These are phyloP conservation scores for Pseudogymnoascus sp. DNA, from an alignment of 2,329 filamentous ascomycete species.

Conservation along the genomic window DNA sequence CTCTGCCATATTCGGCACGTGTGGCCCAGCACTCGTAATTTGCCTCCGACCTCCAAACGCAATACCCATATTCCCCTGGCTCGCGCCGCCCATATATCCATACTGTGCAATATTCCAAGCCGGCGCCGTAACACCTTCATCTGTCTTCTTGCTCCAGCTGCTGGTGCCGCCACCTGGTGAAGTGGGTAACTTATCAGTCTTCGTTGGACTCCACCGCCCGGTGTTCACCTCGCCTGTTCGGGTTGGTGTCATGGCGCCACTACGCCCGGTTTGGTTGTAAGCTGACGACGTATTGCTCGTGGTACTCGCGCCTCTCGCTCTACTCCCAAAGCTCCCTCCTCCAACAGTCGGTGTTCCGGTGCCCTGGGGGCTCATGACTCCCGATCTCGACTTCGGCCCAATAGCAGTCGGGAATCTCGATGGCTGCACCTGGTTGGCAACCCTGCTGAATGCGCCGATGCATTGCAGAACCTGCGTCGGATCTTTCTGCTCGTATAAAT, in stretches of 20 bases:
- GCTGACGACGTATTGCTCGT: slow-evolving; percentile 52
- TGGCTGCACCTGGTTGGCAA: slow-evolving; percentile 69
- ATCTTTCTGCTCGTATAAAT: slow-evolving; percentile 92
- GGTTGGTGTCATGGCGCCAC: slow-evolving; percentile 31
- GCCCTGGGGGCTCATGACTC: slow-evolving; percentile 56
- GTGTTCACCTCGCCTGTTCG: slow-evolving; percentile 36
- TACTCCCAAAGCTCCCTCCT: slow-evolving; percentile 33
- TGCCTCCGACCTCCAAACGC: slow-evolving; percentile 86
- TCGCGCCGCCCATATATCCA: slow-evolving; percentile 95
- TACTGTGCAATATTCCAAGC: slow-evolving; percentile 99
- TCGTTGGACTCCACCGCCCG: slow-evolving; percentile 56
- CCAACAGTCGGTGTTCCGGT: slow-evolving; percentile 51
- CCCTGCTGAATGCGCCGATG: slow-evolving; percentile 81
- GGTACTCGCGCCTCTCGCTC: slow-evolving; percentile 45
- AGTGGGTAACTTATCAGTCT: slow-evolving; percentile 45
- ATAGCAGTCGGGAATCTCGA: slow-evolving; percentile 67
- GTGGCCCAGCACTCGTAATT: slow-evolving; percentile 76
- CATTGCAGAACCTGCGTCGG: slow-evolving; percentile 94
- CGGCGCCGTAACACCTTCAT: slow-evolving; percentile 73
- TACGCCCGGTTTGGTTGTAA: slow-evolving; percentile 37
- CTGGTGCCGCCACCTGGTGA: slow-evolving; percentile 54
- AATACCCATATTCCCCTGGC: slow-evolving; percentile 90
- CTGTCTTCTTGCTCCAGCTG: slow-evolving; percentile 82
- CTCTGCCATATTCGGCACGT: slow-evolving; percentile 73
- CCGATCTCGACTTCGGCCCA: slow-evolving; percentile 58